Percentiles rank a stretch among this genome's conserved stretches.
Conservation (phyloP, 2,329 filamentous ascomycete genomes). For the Penicillium freii region DNA sequence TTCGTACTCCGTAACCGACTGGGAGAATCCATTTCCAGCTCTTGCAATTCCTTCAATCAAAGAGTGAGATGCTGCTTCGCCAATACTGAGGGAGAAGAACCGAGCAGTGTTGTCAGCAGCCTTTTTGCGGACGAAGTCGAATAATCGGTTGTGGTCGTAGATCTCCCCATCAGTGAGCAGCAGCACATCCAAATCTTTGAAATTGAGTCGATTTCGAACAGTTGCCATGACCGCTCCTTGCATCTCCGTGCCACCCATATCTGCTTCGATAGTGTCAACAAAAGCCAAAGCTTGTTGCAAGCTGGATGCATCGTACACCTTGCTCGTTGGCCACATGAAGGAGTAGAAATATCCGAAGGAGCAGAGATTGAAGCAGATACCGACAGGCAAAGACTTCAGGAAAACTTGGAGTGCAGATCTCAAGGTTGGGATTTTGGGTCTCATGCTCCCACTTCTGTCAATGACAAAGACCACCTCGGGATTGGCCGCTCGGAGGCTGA, state of each 20-base stretch:
- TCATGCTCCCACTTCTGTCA: conserved; percentile 66
- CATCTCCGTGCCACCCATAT: conserved; percentile 57
- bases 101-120: conserved; percentile 47
- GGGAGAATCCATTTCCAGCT: conserved; percentile 59
- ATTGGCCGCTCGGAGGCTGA: conserved; percentile 55
- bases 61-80: conserved; percentile 53
- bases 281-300: conserved; percentile 46
- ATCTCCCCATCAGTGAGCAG: conserved; percentile 58
- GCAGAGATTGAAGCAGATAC: conserved; percentile 59
- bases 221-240: conserved; percentile 48
- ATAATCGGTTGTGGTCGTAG: conserved; percentile 50
- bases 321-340: conserved; percentile 51
- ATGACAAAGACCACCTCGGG: conserved; percentile 71
- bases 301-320: conserved; percentile 47
- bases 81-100: conserved; percentile 58
- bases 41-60: conserved; percentile 60
- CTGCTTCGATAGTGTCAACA: conserved; percentile 43
- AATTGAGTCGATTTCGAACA: conserved; percentile 47
- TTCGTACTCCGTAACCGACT: conserved; percentile 62
- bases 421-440: conserved; percentile 48
- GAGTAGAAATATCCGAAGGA: conserved; percentile 52
- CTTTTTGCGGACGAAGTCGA: conserved; percentile 49
- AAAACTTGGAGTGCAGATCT: conserved; percentile 56
- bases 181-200: conserved; percentile 53
- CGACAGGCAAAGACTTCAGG: conserved; percentile 58